Evolutionary conservation across 345 rosid species (phyloP), one percentile per base, ranked within the genome.

Genomic region (Xanthoceras sorbifolium): DNA sequence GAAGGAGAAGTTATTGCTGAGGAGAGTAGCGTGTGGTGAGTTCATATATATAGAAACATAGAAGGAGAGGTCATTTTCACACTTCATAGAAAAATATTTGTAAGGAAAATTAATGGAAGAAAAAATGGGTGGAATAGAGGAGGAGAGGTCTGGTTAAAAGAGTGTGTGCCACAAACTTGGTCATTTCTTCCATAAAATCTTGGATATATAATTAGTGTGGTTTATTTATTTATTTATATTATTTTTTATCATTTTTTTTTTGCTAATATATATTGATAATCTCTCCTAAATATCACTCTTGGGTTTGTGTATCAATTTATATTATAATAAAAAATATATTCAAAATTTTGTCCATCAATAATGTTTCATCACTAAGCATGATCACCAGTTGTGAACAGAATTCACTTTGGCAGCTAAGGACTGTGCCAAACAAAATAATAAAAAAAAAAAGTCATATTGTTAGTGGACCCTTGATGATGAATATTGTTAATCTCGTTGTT

Each of bases 201-300:
- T 42, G 31, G 69, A n/a, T n/a, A n/a, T n/a, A n/a, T 38, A 38
- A 12, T 46, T 18, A 71, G 82, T 83, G 71, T 78, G 76, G 66
- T 70, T 23, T 69, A 59, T 67, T 80, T 82, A 57, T 57, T 57
- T 57, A 17, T 57, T 0, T 55, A 48, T 48, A 48, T 22, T 54
- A 4, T 54, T 54, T 54, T 0, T 6, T 22, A 55, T 54, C 78
- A 69, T 23, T 59, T 2, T 8, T 44, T 26, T n/a, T 40, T 60
- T 34, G 22, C 46, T 59, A 7, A 22, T 69, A n/a, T 50, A 48
- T 48, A 48, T 57, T 83, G 86, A 86, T 84, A 86, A 54, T 66
- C 84, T 69, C 81, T 80, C 78, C 70, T 82, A 62, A 74, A 61
- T 86, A 76, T 84, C 89, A 80, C 74, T 73, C 36, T 80, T 59